These are phyloP conservation scores for Geotrichum phurueaensis DNA, from an alignment of 1,139 yeast species.

Conservation along the genomic window DNA sequence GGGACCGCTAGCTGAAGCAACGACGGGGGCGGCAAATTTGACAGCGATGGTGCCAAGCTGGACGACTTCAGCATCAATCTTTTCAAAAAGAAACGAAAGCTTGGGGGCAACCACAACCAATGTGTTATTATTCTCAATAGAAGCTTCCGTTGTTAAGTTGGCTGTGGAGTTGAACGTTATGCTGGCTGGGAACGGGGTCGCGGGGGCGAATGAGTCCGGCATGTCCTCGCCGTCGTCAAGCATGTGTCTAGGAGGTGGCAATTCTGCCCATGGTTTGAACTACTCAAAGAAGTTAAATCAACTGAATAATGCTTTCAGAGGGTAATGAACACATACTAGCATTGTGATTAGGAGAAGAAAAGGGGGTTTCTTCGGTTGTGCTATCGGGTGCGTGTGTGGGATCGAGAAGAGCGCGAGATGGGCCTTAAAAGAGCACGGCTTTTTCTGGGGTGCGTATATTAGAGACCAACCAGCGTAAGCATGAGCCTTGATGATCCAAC, in stretches of 20 bases:
- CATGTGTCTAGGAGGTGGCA: constrained; percentile 49
- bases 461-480: neutral
- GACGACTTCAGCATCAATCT: constrained; percentile 1
- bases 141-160: neutral
- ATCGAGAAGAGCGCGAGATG: neutral
- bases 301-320: neutral
- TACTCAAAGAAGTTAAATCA: constrained; percentile 20
- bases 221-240: constrained; percentile 44
- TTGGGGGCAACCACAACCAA: constrained; percentile 23
- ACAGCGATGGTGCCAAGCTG: constrained; percentile 5
- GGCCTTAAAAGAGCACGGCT: neutral
- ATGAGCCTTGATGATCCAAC: neutral
- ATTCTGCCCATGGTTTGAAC: constrained; percentile 54
- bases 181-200: constrained; percentile 2
- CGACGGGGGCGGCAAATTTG: neutral
- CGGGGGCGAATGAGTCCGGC: constrained; percentile 6
- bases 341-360: constrained; percentile 4
- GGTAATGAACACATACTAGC: constrained; percentile 10
- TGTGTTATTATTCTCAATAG: constrained; percentile 6
- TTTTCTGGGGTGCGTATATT: neutral
- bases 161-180: neutral
- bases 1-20: neutral
- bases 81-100: constrained; percentile 9
- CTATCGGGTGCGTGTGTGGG: neutral
- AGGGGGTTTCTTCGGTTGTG: neutral